Evolutionary conservation across 2,329 filamentous ascomycete genomes (phyloP).

Genomic region (Penicillium sp.): DNA sequence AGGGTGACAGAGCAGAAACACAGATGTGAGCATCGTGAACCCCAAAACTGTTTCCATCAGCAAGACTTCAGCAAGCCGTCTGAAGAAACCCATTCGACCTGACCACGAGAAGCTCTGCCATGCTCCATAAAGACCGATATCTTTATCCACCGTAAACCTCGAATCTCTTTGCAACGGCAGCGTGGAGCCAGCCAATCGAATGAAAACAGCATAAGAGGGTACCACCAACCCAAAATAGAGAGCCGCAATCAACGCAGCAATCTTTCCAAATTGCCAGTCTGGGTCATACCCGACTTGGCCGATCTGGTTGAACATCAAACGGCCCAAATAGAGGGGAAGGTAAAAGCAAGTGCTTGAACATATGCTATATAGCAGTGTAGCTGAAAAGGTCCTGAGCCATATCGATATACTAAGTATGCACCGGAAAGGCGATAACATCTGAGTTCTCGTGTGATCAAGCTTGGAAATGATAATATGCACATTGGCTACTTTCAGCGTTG

Average conservation of each 20-base stretch:
- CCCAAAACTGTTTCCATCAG: background rate
- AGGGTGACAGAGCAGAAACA: background rate
- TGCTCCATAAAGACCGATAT: background rate
- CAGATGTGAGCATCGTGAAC: background rate
- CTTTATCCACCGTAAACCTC: background rate
- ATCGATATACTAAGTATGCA: background rate
- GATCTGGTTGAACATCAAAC: background rate
- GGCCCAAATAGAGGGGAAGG: background rate
- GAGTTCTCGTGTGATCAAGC: background rate
- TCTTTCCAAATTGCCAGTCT: background rate
- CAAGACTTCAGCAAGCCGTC: background rate
- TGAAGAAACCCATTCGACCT: background rate
- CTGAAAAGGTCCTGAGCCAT: background rate
- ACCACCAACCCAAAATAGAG: slow-evolving; percentile 5
- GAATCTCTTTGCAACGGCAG: background rate
- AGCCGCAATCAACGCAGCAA: background rate
- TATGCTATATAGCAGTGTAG: slow-evolving; percentile 3
- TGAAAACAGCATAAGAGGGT: slow-evolving; percentile 7
- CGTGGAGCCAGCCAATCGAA: slow-evolving; percentile 5
- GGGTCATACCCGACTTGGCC: too few species aligned
- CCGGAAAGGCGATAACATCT: background rate
- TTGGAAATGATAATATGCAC: background rate
- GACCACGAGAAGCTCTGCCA: background rate
- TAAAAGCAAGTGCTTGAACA: slow-evolving; percentile 7
- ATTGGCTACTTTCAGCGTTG: background rate